Base-by-base conservation (phyloP, 2,329 filamentous ascomycete species). In the Ophiostoma fasciatum region DNA sequence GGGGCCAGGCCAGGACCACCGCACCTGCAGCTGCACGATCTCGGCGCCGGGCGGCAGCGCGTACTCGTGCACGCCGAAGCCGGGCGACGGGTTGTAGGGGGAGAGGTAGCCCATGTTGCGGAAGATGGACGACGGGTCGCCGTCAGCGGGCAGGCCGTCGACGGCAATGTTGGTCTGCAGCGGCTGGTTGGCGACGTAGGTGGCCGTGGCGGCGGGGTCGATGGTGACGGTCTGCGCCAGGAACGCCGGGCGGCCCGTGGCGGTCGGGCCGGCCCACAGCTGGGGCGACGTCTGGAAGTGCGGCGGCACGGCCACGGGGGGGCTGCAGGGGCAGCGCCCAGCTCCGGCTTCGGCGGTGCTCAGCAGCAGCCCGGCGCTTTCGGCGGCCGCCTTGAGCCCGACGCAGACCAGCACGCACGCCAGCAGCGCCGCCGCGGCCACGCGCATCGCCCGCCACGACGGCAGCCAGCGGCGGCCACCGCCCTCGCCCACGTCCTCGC, bases 51-150 rank as follows among this genome's bases (percentile, higher is more conserved):
- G 52, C 1, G 78, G 80, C 13, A 82, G 53, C 4, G 78, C 63
- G 46, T 78, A 80, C 54, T 87, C 81, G 13, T 78, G 61, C 0
- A 82, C 77, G 3, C 81, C 81, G 44, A 84, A 85, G 1, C 81
- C 81, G 0, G 77, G 70, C 37, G 77, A 74, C 0, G 78, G 74
- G 42, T 70, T 71, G 53, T 84, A 85, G 4, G 79, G 78, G 27
- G 72, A 74, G 21, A 84, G 54, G 42, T 75, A 68, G 6, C 76
- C 81, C 63, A 82, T 76, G 49, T 76, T 61, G 42, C 74, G 64
- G 54, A 83, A 84, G 46, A 84, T 80, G 54, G 71, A 79, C 44
- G 65, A 59, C n/a, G n/a, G n/a, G 48, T 76, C 69, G 20, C 66
- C 57, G 3, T 56, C 54, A n/a, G n/a, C n/a, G 32, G 64, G 64